Conservation (phyloP, 768 basidiomycete species). For the Leccinum truebloodii region DNA sequence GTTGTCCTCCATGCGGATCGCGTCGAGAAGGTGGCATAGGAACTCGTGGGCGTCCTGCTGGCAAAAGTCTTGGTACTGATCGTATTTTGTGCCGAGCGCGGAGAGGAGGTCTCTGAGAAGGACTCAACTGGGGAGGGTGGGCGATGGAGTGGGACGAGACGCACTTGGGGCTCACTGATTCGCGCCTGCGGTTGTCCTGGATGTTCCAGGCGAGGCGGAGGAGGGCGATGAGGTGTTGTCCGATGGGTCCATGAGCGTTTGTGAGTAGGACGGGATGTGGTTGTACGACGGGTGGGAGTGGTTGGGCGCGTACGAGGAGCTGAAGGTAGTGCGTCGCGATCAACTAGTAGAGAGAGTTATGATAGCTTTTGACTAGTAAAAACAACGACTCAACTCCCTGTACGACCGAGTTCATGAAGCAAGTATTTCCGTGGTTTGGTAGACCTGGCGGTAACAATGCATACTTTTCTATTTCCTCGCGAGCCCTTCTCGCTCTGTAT, state of each 20-base stretch:
- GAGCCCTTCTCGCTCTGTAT: constrained; percentile 54
- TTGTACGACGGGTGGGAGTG: constrained; percentile 46
- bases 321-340: constrained; percentile 65
- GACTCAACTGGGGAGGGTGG: not conserved
- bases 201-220: constrained; percentile 65
- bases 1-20: constrained; percentile 92
- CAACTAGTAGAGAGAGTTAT: constrained; percentile 42
- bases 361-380: not conserved
- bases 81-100: constrained; percentile 80
- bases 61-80: constrained; percentile 92
- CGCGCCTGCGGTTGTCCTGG: constrained; percentile 52
- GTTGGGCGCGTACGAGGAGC: constrained; percentile 56
- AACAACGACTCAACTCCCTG: constrained; percentile 61
- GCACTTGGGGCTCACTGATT: constrained; percentile 67
- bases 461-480: constrained; percentile 61
- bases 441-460: constrained; percentile 73
- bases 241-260: constrained; percentile 61
- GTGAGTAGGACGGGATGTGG: constrained; percentile 53
- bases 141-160: constrained; percentile 25
- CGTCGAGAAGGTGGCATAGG: constrained; percentile 84
- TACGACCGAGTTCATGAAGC: constrained; percentile 95
- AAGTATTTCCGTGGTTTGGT: constrained; percentile 84
- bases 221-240: constrained; percentile 56
- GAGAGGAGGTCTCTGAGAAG: constrained; percentile 56
- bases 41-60: constrained; percentile 98